phyloP scores from a whole-genome alignment of 108 stramenopile species.

The Nitzschia inconspicua region DNA sequence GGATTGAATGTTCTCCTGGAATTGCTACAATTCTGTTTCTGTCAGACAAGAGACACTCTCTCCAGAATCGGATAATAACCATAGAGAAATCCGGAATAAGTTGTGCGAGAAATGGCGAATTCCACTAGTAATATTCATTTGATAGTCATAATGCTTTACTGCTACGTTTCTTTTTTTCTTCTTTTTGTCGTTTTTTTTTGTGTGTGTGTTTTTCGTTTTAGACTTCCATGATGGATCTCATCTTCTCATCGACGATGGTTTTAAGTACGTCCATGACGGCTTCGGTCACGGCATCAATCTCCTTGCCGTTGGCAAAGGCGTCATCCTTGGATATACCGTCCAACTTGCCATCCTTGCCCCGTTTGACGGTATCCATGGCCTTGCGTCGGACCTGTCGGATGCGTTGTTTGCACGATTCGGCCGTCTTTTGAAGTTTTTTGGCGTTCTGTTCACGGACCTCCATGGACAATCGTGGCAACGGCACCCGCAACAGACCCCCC shows the following conservation, averaged over 20 bases:
- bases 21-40: no score
- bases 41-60: no score
- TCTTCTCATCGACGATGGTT: constrained; percentile 64
- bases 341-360: constrained; percentile 78
- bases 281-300: constrained; percentile 75
- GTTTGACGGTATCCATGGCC: constrained; percentile 74
- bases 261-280: constrained; percentile 56
- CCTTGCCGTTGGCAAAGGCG: constrained; percentile 77
- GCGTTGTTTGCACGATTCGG: constrained; percentile 61
- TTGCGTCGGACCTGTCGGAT: constrained; percentile 71
- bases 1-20: no score
- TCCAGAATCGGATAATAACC: no score
- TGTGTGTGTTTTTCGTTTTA: neutral
- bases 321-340: constrained; percentile 84
- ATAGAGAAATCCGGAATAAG: no score
- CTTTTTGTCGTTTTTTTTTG: no score
- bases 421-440: constrained; percentile 59
- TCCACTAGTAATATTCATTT: no score
- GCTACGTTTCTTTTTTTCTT: no score
- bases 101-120: no score
- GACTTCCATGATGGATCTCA: constrained; percentile 69
- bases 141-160: no score
- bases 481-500: constrained; percentile 68
- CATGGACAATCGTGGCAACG: constrained; percentile 66
- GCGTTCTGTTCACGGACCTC: constrained; percentile 76